Evolutionary conservation across 2,329 filamentous ascomycete species (phyloP).

Genomic region (Ophiostoma tasmaniense): DNA sequence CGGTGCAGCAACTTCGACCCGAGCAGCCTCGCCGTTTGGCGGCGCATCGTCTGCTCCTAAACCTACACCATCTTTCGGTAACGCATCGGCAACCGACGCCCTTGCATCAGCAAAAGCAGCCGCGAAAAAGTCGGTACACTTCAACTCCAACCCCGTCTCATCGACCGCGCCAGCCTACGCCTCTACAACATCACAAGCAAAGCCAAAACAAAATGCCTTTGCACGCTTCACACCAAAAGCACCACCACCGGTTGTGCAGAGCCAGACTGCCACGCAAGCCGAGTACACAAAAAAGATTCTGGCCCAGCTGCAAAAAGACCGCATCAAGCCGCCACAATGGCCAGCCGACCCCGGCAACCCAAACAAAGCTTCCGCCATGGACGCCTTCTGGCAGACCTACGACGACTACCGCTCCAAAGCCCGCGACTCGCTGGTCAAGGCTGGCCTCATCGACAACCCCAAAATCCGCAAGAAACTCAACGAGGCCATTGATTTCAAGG

Average conservation of each 20-base stretch:
- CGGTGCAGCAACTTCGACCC: not conserved
- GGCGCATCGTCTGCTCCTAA: not conserved
- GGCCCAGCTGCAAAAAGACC: conserved; percentile 45
- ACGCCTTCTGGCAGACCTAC: conserved; percentile 46
- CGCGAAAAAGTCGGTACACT: conserved; percentile 14
- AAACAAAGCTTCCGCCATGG: conserved; percentile 42
- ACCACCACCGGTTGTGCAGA: not conserved
- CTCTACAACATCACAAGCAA: not conserved
- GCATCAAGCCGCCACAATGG: conserved; percentile 47
- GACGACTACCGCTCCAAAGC: conserved; percentile 50
- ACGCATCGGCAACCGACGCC: not conserved
- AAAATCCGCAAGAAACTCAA: conserved; percentile 53
- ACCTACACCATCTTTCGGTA: not conserved
- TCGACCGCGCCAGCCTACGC: not conserved
- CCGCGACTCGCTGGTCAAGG: conserved; percentile 49
- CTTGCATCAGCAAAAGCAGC: conserved; percentile 1
- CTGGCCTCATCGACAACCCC: conserved; percentile 55
- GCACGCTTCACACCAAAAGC: not conserved
- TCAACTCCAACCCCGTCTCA: conserved; percentile 10
- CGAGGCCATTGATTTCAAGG: conserved; percentile 58
- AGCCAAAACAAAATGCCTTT: conserved; percentile 2
- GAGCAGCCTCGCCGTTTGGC: not conserved
- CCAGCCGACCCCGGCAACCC: conserved; percentile 47
- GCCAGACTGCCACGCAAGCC: conserved; percentile 11
- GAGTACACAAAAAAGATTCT: conserved; percentile 43